phyloP scores from a whole-genome alignment of 371 early-diverging fungal genomes.

The Syncephalastrum sp. region DNA sequence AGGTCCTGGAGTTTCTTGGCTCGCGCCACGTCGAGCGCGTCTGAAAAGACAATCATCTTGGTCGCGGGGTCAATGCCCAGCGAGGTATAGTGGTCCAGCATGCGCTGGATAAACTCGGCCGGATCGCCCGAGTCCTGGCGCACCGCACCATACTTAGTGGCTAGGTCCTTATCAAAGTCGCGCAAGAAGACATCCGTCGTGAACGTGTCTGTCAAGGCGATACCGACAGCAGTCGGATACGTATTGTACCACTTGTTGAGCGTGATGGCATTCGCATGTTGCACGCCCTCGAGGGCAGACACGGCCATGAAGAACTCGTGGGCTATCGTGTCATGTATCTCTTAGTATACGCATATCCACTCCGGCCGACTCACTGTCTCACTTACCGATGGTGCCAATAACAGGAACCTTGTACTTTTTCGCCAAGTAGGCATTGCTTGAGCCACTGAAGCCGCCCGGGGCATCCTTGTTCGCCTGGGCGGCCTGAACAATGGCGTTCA shows the following conservation, averaged over 20 bases:
- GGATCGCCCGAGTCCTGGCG: slow-evolving; percentile 81
- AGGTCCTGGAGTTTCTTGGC: slow-evolving; percentile 53
- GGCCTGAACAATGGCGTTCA: slow-evolving; percentile 43
- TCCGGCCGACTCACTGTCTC: background rate
- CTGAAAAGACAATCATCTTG: slow-evolving; percentile 74
- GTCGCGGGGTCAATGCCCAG: slow-evolving; percentile 59
- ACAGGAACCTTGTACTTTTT: slow-evolving; percentile 59
- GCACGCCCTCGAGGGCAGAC: slow-evolving; percentile 66
- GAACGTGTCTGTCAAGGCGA: slow-evolving; percentile 79
- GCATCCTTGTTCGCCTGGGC: slow-evolving; percentile 18
- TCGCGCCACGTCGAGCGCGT: slow-evolving; percentile 54
- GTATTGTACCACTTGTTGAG: slow-evolving; percentile 62
- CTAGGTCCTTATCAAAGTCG: slow-evolving; percentile 57
- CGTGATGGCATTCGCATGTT: slow-evolving; percentile 61
- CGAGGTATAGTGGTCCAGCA: slow-evolving; percentile 55
- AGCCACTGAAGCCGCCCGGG: slow-evolving; percentile 57
- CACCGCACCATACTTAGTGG: slow-evolving; percentile 56
- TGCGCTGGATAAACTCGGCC: slow-evolving; percentile 48
- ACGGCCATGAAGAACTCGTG: slow-evolving; percentile 83
- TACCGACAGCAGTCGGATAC: slow-evolving; percentile 57
- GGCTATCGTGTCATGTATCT: slow-evolving; percentile 21
- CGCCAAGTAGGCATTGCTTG: slow-evolving; percentile 76
- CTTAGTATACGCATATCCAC: background rate
- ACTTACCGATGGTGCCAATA: slow-evolving; percentile 71
- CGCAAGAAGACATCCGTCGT: slow-evolving; percentile 64